Conservation (phyloP, 1,139 yeast genomes). For the Kodamaea ohmeri region DNA sequence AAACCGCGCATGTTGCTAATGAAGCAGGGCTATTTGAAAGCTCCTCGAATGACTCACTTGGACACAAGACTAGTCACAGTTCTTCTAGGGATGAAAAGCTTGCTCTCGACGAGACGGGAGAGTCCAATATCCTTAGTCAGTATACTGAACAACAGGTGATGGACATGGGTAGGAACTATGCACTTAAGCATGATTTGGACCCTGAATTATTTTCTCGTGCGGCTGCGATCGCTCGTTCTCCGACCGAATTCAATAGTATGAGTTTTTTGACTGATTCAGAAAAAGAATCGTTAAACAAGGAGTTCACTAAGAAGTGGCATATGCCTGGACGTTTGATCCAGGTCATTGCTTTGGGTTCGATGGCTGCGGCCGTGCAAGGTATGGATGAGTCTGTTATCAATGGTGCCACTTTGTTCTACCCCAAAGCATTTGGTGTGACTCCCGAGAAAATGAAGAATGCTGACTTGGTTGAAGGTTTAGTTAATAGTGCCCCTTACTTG, state of each 20-base stretch:
- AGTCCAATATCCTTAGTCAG: slow-evolving; percentile 54
- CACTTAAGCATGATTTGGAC: slow-evolving; percentile 58
- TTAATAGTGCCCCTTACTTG: slow-evolving; percentile 79
- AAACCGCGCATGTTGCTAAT: neutral
- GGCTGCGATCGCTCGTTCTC: slow-evolving; percentile 73
- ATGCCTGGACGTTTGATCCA: slow-evolving; percentile 59
- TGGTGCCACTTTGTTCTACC: slow-evolving; percentile 78
- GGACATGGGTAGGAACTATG: slow-evolving; percentile 71
- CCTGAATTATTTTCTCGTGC: slow-evolving; percentile 66
- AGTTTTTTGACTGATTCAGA: slow-evolving; percentile 58
- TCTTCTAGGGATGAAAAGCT: neutral
- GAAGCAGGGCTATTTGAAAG: slow-evolving; percentile 10
- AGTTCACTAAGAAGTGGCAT: slow-evolving; percentile 63
- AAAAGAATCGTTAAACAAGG: slow-evolving; percentile 50
- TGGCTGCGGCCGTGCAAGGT: slow-evolving; percentile 92
- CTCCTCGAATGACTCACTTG: slow-evolving; percentile 7
- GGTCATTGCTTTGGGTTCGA: slow-evolving; percentile 70
- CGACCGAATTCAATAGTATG: slow-evolving; percentile 59
- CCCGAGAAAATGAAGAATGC: slow-evolving; percentile 47
- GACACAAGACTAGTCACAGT: slow-evolving; percentile 3
- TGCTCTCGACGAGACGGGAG: slow-evolving; percentile 4
- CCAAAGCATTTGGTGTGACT: slow-evolving; percentile 42
- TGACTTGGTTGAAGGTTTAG: slow-evolving; percentile 70
- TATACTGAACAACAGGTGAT: slow-evolving; percentile 64
- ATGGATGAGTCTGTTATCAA: slow-evolving; percentile 88